A percentile compares a stretch with the other conserved stretches of the same genome.
Conservation (phyloP, 2,329 filamentous ascomycete species). For the Xylaria sp. region DNA sequence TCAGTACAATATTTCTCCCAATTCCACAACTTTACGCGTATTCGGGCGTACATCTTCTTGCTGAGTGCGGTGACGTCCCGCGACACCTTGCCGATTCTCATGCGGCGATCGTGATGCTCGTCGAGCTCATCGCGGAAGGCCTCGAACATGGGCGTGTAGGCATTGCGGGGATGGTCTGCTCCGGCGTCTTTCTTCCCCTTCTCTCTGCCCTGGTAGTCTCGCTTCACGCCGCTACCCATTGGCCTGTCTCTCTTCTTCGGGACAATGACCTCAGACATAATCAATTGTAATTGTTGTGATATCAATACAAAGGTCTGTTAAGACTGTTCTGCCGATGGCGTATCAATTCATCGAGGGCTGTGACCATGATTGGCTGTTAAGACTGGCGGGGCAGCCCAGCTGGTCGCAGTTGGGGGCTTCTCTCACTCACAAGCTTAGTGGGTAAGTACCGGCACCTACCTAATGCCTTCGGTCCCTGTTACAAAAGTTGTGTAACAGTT, state of each 20-base stretch:
- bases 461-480: not conserved
- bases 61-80: conserved; percentile 92
- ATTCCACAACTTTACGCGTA: not conserved
- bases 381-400: conserved; percentile 24
- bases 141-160: conserved; percentile 82
- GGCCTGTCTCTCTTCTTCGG: conserved; percentile 44
- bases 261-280: conserved; percentile 46
- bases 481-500: conserved; percentile 4
- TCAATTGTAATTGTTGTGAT: not conserved
- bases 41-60: conserved; percentile 84
- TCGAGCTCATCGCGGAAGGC: conserved; percentile 88
- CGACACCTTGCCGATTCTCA: conserved; percentile 89
- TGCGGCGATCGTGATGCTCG: conserved; percentile 91
- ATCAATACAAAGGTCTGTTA: not conserved
- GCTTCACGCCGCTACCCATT: conserved; percentile 62
- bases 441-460: not conserved
- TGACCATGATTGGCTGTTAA: not conserved
- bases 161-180: conserved; percentile 54
- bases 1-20: conserved; percentile 22
- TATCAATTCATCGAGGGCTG: not conserved
- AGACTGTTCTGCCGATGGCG: not conserved
- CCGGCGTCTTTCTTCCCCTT: conserved; percentile 48
- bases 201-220: conserved; percentile 64
- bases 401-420: conserved; percentile 23
- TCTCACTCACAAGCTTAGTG: not conserved